Conservation (phyloP, 495 filamentous ascomycete genomes). For the Mycothermus thermophilus region DNA sequence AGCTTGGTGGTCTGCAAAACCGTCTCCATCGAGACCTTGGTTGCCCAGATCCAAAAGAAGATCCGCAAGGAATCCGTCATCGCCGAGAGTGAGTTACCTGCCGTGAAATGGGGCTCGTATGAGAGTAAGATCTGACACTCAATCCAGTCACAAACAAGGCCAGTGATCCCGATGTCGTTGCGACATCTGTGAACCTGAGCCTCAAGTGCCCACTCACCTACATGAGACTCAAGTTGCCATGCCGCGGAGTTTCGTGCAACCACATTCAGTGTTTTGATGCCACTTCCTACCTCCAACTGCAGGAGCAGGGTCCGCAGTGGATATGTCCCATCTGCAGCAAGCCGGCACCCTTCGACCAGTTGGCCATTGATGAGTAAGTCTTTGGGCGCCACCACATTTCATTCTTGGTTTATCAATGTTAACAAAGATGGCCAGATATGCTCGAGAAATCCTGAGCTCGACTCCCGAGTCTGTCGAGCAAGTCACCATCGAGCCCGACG, state of each 20-base stretch:
- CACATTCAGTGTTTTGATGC: slow-evolving; percentile 96
- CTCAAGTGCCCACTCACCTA: slow-evolving; percentile 86
- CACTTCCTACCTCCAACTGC: slow-evolving; percentile 79
- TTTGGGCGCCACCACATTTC: too few species aligned
- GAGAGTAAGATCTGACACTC: too few species aligned
- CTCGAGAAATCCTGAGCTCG: slow-evolving; percentile 64
- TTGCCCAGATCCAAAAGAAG: slow-evolving; percentile 51
- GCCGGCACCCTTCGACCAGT: slow-evolving; percentile 57
- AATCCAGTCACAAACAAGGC: slow-evolving; percentile 66
- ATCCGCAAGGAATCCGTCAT: slow-evolving; percentile 74
- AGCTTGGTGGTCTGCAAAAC: slow-evolving; percentile 59
- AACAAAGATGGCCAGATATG: too few species aligned
- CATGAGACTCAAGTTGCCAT: slow-evolving; percentile 63
- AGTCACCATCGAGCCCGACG: slow-evolving; percentile 80
- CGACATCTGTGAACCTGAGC: slow-evolving; percentile 76
- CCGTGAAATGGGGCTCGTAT: too few species aligned
- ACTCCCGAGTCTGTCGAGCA: slow-evolving; percentile 61
- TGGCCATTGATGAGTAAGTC: slow-evolving; percentile 76
- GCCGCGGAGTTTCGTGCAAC: slow-evolving; percentile 62
- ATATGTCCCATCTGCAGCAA: slow-evolving; percentile 86
- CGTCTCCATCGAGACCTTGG: slow-evolving; percentile 57
- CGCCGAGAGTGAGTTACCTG: slow-evolving; percentile 54
- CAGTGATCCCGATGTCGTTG: slow-evolving; percentile 73
- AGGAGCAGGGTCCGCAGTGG: slow-evolving; percentile 95
- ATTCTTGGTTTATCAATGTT: too few species aligned